Evolutionary conservation across 371 early-diverging fungal genomes (phyloP).

Genomic region (Mortierella sp.): DNA sequence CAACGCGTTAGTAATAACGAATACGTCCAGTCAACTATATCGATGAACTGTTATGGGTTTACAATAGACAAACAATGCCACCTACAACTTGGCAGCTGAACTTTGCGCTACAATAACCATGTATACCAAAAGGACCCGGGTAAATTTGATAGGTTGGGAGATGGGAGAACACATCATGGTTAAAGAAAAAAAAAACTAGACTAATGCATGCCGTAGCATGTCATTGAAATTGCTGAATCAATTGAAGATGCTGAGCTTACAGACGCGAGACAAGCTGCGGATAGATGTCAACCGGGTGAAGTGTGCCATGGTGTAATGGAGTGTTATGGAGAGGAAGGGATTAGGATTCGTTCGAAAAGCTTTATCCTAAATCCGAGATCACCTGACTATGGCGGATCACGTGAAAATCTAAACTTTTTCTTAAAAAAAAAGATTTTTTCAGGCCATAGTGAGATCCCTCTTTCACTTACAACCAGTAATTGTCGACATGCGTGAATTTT

Average conservation of each 20-base stretch:
- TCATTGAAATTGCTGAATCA: background rate
- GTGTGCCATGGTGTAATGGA: constrained; percentile 35
- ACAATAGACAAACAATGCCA: background rate
- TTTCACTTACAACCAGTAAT: constrained; percentile 44
- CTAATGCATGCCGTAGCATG: too few relatives aligned
- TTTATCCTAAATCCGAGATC: background rate
- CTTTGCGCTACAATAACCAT: constrained; percentile 10
- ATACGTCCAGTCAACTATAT: background rate
- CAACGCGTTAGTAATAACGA: background rate
- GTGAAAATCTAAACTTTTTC: background rate
- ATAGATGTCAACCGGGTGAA: constrained; percentile 35
- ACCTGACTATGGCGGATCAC: background rate
- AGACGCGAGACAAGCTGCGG: constrained; percentile 28
- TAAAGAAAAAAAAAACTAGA: background rate
- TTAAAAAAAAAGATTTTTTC: background rate
- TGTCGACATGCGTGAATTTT: constrained; percentile 8
- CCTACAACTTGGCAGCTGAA: constrained; percentile 15
- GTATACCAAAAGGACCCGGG: background rate
- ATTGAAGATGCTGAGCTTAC: constrained; percentile 13
- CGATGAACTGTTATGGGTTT: too few relatives aligned
- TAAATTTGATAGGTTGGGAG: background rate
- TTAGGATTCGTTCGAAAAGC: background rate
- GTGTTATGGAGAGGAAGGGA: background rate
- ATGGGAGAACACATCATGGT: background rate
- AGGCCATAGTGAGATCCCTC: constrained; percentile 14